Base-by-base conservation (phyloP, 495 filamentous ascomycete genomes). In the Penicillium cinerascens region DNA sequence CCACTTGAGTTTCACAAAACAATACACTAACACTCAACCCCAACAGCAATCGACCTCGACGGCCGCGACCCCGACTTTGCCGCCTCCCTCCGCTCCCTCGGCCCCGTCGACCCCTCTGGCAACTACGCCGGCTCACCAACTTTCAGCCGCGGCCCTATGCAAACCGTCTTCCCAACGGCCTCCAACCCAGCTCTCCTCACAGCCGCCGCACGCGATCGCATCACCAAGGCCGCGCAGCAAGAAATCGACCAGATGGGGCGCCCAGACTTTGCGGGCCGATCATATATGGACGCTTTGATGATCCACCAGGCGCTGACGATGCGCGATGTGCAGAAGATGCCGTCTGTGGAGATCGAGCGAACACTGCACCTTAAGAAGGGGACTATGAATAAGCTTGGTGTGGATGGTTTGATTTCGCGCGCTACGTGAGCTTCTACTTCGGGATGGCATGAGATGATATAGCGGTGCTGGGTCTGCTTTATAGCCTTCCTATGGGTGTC, bases 11-110 rank as follows among this genome's bases (percentile, higher is more conserved):
- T 3, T 10, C 11, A 33, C 11, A 33, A 13, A 13, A 33, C 10
- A 11, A 17, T 16, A 3, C 0, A 2, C 56, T 59, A 56, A 59
- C 43, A 35, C 38, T 35, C 20, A 1, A 29, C 4, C 18, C 23
- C 45, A 47, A 3, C 53, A 86, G 83, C 81, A n/a, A 82, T 87
- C 51, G 78, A 85, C 60, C 71, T 83, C 52, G 86, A 87, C 58
- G 80, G 78, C 53, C 76, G 74, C n/a, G 83, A 87, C 57, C 83
- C 84, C 2, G 69, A 80, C 64, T 86, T 83, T 67, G 81, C 79
- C 44, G 76, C 75, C 56, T 82, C 81, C 44, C 79, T 87, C 49
- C 79, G 78, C 60, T 66, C 69, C 37, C 75, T 89, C 55, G 86
- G 86, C 49, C 78, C 86, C 49, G 85, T 88, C 17, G 75, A 77